Base-by-base conservation (phyloP, 2,329 filamentous ascomycete genomes). In the Aspergillus alliaceus region DNA sequence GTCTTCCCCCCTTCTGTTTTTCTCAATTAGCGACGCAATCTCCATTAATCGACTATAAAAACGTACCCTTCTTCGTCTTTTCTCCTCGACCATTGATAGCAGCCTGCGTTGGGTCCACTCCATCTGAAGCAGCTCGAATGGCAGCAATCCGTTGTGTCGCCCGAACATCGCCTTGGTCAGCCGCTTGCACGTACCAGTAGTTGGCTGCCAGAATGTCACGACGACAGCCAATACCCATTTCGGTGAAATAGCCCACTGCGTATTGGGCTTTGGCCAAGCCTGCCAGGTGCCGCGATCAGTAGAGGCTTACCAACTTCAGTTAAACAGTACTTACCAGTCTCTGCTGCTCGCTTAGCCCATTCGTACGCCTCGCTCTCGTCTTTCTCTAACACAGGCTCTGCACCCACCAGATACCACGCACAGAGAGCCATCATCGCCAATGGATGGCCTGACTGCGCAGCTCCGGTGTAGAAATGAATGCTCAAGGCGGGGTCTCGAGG, bases 351-450 rank as follows among this genome's bases (percentile, higher is more conserved):
- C 68, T 86, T 87, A 15, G 95, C 93, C 95, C 95, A 99, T 73
- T 96, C 93, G 69, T 96, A 98, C 9, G 95, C 95, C 75, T 99
- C 95, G 65, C 89, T 89, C 73, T 98, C 93, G 67, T 99, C 93
- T 76, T 95, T 96, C 59, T 96, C 93, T 22, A 99, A 78, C 14
- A 98, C 86, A 0, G 93, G 92, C 64, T 93, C 90, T 1, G 95
- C 95, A 11, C 95, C 95, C 39, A 98, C 90, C 83, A 98, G 90
- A 74, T 98, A 99, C 95, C 95, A 99, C 11, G 95, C 95, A 75
- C 95, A 99, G 8, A 99, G 81, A 4, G 93, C 93, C 93, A 99
- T 96, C 92, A 98, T 98, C 48, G 92, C 93, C 48, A 87, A 84
- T 0, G 92, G 82, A 69, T 97, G 90, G 1, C 91, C 91, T 46